Evolutionary conservation across 331 rosid genomes (phyloP), one percentile per base, ranked within the genome.

Genomic region (Rosa hybrid): DNA sequence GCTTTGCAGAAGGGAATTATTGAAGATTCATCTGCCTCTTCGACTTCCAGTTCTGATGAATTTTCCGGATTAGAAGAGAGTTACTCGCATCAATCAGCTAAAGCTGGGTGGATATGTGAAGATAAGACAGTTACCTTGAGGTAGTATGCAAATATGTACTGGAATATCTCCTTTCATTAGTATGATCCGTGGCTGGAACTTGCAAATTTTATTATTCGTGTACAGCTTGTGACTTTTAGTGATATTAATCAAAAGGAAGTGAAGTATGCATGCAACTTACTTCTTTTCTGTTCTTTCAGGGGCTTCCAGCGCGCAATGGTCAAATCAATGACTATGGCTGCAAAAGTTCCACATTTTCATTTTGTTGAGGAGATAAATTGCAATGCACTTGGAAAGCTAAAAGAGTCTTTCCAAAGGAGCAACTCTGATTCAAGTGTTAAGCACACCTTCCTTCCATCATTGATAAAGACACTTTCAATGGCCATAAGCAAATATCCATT

Each of bases 251-350:
- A 49, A 49, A 71, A 56, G 21, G 53, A 69, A 74, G 53, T 62
- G n/a, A 48, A 45, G 59, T 77, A 72, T 27, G 56, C 60, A 27
- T 13, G 69, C 49, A 68, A 64, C 50, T 68, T 82, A 50, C 74
- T 49, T 78, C 42, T 68, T 42, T 34, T 71, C 23, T 59, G 38
- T 53, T 20, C 76, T 81, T 81, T 50, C 87, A 95, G 98, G 89
- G 99, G 99, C 59, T 95, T 83, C 77, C 99, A 89, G 82, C 93
- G 96, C 74, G 88, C 88, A 76, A 95, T 90, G 98, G 91, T 93
- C 48, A 87, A 86, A 74, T 88, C 99, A 71, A 95, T 95, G 99
- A 81, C 92, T 75, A 65, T 89, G 77, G 92, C 99, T 72, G 97
- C 97, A 70, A 89, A 89, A 87, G 96, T 95, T 82, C 99, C 93